These are phyloP conservation scores for Aspergillus ibericus DNA, from an alignment of 2,329 filamentous ascomycete genomes.

Conservation along the genomic window DNA sequence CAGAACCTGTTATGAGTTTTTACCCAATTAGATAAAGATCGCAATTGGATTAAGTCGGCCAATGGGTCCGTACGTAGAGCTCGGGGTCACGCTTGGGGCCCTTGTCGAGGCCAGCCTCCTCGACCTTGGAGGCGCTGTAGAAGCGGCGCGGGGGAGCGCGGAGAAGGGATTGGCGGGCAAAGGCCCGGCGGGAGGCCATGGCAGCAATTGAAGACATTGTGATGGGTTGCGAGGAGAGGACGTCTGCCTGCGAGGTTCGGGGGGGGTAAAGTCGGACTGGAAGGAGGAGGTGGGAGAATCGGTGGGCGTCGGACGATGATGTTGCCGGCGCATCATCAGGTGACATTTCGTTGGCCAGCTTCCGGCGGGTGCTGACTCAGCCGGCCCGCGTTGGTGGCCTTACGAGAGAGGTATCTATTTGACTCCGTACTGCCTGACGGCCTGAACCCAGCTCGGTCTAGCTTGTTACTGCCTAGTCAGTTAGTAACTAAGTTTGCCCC, in stretches of 20 bases:
- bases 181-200: conserved; percentile 43
- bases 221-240: conserved; percentile 20
- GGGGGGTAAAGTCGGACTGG: conserved; percentile 10
- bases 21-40: conserved; percentile 14
- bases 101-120: conserved; percentile 57
- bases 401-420: too few species aligned
- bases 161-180: conserved; percentile 42
- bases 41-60: conserved; percentile 13
- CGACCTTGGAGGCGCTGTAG: conserved; percentile 42
- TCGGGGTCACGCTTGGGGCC: conserved; percentile 70
- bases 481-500: background rate
- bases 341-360: conserved; percentile 25
- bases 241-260: conserved; percentile 19
- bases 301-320: conserved; percentile 34
- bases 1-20: conserved; percentile 67
- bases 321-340: conserved; percentile 33
- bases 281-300: conserved; percentile 31
- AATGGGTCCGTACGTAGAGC: conserved; percentile 62
- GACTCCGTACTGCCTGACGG: conserved; percentile 2
- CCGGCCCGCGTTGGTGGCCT: background rate
- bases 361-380: conserved; percentile 21
- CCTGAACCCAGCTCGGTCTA: background rate
- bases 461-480: background rate
- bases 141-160: conserved; percentile 44
- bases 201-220: conserved; percentile 46